A percentile compares a stretch with the other conserved stretches of the same genome.
These are phyloP conservation scores for Venturia nashicola DNA, from an alignment of 2,329 filamentous ascomycete species.

Conservation along the genomic window DNA sequence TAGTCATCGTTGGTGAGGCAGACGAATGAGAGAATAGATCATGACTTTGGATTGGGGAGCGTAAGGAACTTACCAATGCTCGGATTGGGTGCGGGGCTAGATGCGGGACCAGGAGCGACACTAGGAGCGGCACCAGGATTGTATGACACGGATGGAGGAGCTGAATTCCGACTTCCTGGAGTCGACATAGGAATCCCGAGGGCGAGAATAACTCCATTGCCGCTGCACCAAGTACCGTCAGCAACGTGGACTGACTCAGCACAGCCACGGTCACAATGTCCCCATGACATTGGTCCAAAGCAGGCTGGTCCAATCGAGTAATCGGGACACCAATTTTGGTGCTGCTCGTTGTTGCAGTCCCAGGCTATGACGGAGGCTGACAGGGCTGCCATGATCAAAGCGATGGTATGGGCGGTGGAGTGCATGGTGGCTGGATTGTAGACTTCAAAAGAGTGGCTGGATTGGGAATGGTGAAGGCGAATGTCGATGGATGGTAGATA, in stretches of 20 bases:
- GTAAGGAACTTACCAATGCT: neutral
- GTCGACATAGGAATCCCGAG: neutral
- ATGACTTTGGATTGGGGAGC: neutral
- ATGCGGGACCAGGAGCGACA: too few relatives aligned
- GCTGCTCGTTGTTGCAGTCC: neutral
- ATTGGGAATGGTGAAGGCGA: neutral
- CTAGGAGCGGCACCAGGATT: neutral
- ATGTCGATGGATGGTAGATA: neutral
- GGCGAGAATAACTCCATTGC: neutral
- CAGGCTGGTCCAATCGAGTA: neutral
- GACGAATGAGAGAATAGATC: neutral
- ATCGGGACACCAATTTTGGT: neutral
- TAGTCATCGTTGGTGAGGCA: neutral
- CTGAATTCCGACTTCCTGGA: neutral
- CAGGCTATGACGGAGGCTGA: neutral
- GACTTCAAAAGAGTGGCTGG: neutral
- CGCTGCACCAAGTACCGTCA: neutral
- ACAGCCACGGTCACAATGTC: neutral
- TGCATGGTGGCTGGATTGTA: neutral
- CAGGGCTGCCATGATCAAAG: neutral
- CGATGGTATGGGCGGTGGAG: neutral
- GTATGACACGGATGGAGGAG: neutral
- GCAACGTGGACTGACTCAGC: neutral
- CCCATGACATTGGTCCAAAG: neutral
- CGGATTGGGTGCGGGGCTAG: neutral